Base-by-base conservation (phyloP, 495 filamentous ascomycete species). In the Podospora pseudopauciseta region DNA sequence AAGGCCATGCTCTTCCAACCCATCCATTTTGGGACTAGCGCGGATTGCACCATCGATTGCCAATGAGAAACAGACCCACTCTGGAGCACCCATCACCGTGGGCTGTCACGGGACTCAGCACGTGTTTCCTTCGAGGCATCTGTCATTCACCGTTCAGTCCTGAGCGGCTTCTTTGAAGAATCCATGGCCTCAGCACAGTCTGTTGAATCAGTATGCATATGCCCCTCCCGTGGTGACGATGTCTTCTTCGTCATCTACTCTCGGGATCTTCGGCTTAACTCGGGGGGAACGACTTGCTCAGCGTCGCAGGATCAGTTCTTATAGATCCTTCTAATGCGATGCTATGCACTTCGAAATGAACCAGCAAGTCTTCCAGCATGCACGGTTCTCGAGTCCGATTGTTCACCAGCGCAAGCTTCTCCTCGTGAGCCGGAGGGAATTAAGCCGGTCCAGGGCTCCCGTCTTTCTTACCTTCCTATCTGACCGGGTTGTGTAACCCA, bases 31-130 rank as follows among this genome's bases (percentile, higher is more conserved):
- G 60, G 71, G 76, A 49, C 72, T 77, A 76, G 76, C 70, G 73
- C 68, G 66, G 69, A 78, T 78, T 74, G 75, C 75, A 72, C 73
- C 74, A 78, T 77, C 61, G 70, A 71, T 65, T 11, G 26, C 68
- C 67, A 76, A 74, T 74, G 34, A 58, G 55, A 20, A 15, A 11
- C 1, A 58, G 55, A 26, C 55, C 23, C 55, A 58, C 23, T 58
- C 55, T 15, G 59, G 58, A 4, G 3, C 20, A 61, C 0, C 5
- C 5, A 34, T 28, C 55, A 20, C 55, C n/a, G 6, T 20, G 27
- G 18, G 27, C 23, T n/a, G 54, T 62, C 57, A 66, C 15, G 20
- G 23, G 64, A 27, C 23, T 16, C 28, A 2, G 16, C 67, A 69
- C 67, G 32, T 67, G 65, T 20, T 5, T 2, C 15, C 1, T 49